Evolutionary conservation across 2,329 filamentous ascomycete genomes (phyloP), one percentile per base, ranked within the genome.

Genomic region (Trichophyton simii): DNA sequence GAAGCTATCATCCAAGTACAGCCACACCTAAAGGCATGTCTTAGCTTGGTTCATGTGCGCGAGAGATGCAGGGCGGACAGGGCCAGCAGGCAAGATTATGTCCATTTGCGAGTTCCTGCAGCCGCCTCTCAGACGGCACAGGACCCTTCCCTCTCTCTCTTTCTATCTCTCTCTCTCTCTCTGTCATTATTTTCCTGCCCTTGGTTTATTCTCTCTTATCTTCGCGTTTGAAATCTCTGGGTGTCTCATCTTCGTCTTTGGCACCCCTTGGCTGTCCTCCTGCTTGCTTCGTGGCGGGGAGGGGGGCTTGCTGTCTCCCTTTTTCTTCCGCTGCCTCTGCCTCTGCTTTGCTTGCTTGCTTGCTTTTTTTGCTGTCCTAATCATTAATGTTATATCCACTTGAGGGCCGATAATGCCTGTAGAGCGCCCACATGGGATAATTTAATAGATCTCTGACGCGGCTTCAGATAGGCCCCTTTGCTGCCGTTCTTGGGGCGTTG

Each of bases 381-480:
- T 36, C 31, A 55, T 20, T 25, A 20, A 28, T 20, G 4, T 52
- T 36, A 55, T 55, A 55, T 55, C 52, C 52, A 55, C 52, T 36
- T 13, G 15, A 8, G 13, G 20, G 6, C 25, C 20, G 28, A 55
- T 55, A 38, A 55, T 55, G 52, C 52, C 52, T 55, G 52, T 55
- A 34, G 52, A 55, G 52, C 52, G 28, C 52, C 52, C 52, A 55
- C 52, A 55, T 55, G 52, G 52, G 52, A 55, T 28, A 31, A 31
- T 31, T 31, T 31, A 52, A 52, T 44, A 52, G 46, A 52, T 52
- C 46, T 52, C 46, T 28, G 20, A 52, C 46, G 25, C 46, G 20
- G 46, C 22, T 52, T 28, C 11, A 38, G 9, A 15, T 15, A 28
- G 20, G 8, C 20, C 46, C 46, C 20, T 31, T 52, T 52, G 22